Evolutionary conservation across 148 eudicot genomes (phyloP), one percentile per base, ranked within the genome.

Genomic region (Rhododendron ovatum): DNA sequence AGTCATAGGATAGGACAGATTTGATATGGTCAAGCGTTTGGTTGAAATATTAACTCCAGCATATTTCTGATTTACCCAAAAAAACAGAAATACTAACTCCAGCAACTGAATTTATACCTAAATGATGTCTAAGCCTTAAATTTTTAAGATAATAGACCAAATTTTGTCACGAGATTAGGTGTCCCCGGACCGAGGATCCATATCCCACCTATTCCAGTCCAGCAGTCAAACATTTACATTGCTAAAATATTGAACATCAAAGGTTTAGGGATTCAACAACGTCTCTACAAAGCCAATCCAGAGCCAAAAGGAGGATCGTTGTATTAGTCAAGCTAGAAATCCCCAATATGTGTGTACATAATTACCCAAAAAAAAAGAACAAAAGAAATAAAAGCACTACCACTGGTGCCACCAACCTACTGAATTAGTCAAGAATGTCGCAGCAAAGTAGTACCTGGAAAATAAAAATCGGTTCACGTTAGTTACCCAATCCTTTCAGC

Each of bases 401-500:
- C 81, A 84, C 1, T 35, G 75, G 28, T 50, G 41, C 18, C 43
- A 84, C 85, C 81, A 75, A 33, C 81, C 81, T 41, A 28, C 22
- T 57, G 73, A 74, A 22, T 75, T 39, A 39, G 86, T 75, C 86
- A 39, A 76, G 35, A 50, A 26, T 53, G 53, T 77, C 12, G 22
- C 86, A 35, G 55, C 86, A 28, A 69, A 69, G 37, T 69, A 69
- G 18, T 69, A 26, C 75, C 75, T 69, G 75, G 33, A 69, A 69
- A 69, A 77, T 69, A 48, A 75, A 76, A 53, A n/a, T 26, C 9
- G 2, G 51, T 30, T 57, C 71, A 17, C 43, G 86, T 77, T 85
- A 12, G 53, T 76, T 76, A 51, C 69, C 22, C 45, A 83, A 83
- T 73, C 86, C 48, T 76, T 84, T 84, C 61, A 55, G 47, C 30